These are phyloP conservation scores for peach (Prunus persica) DNA, from an alignment of 306 rosid species.

Conservation along the genomic window DNA sequence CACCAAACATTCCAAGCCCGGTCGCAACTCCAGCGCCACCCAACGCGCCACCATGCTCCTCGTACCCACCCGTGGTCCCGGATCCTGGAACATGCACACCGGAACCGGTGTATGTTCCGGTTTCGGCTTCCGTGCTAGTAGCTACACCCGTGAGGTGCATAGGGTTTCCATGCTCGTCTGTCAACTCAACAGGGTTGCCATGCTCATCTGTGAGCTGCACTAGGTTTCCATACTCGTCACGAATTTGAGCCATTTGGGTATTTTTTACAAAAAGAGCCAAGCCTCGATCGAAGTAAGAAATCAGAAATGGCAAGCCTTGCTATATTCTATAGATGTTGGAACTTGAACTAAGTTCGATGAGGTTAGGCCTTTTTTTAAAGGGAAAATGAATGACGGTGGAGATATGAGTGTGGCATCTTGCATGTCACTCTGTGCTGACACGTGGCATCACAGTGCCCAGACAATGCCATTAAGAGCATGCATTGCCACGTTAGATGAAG, in stretches of 20 bases:
- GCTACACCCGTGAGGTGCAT: constrained; percentile 64
- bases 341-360: neutral
- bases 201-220: constrained; percentile 53
- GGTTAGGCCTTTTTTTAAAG: neutral
- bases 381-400: constrained; percentile 31
- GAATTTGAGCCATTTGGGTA: constrained; percentile 52
- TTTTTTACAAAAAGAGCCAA: neutral
- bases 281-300: neutral
- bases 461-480: neutral
- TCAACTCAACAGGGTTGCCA: constrained; percentile 62
- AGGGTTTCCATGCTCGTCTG: constrained; percentile 68
- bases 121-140: constrained; percentile 16
- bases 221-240: constrained; percentile 64
- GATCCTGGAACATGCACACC: neutral
- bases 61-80: neutral
- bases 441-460: constrained; percentile 9
- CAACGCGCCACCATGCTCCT: neutral
- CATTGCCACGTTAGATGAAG: constrained; percentile 39
- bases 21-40: neutral
- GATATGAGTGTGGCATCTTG: constrained; percentile 3
- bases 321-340: neutral
- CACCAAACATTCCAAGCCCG: neutral
- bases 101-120: neutral
- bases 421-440: constrained; percentile 32
- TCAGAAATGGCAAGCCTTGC: no score